Percentiles rank a stretch among this genome's conserved stretches.
Evolutionary conservation across 495 filamentous ascomycete genomes (phyloP).

Genomic region (Parachaetomium inaequale): DNA sequence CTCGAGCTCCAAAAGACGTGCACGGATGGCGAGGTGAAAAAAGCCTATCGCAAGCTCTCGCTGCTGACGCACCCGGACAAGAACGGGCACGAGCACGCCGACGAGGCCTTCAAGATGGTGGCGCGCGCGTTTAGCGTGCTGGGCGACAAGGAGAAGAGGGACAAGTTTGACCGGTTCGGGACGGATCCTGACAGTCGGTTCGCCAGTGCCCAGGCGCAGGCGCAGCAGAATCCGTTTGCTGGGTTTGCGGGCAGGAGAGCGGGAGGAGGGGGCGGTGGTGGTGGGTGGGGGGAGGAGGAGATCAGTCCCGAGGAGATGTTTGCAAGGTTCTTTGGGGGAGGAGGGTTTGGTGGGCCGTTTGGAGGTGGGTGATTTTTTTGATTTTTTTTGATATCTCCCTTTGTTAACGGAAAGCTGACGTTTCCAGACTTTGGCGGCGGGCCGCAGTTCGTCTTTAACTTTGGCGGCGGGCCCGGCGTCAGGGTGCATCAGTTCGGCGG

Average conservation of each 20-base stretch:
- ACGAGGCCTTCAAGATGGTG: constrained; percentile 98
- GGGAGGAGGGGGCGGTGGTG: constrained; percentile 44
- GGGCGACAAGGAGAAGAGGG: constrained; percentile 87
- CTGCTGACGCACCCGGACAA: constrained; percentile 93
- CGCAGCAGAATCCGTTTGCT: constrained; percentile 64
- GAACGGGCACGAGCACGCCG: constrained; percentile 94
- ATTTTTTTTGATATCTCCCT: too few species aligned
- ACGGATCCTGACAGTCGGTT: constrained; percentile 89
- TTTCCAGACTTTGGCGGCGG: constrained; percentile 60
- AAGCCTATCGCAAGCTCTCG: constrained; percentile 88
- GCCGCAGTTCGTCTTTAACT: constrained; percentile 86
- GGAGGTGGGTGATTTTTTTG: constrained; percentile 34
- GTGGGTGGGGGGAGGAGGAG: constrained; percentile 69
- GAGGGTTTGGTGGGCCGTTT: constrained; percentile 58
- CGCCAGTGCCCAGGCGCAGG: constrained; percentile 53
- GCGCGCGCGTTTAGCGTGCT: constrained; percentile 89
- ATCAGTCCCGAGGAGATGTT: constrained; percentile 97
- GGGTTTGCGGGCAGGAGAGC: constrained; percentile 58
- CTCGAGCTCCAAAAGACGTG: constrained; percentile 63
- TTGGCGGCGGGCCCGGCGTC: constrained; percentile 77
- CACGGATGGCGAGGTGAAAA: constrained; percentile 80
- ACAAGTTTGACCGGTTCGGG: constrained; percentile 80
- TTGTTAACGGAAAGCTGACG: neutral
- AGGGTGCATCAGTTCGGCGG: constrained; percentile 86
- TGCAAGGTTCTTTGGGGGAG: constrained; percentile 84